Conservation (phyloP, 2,329 filamentous ascomycete genomes). For the Aspergillus nomiae region DNA sequence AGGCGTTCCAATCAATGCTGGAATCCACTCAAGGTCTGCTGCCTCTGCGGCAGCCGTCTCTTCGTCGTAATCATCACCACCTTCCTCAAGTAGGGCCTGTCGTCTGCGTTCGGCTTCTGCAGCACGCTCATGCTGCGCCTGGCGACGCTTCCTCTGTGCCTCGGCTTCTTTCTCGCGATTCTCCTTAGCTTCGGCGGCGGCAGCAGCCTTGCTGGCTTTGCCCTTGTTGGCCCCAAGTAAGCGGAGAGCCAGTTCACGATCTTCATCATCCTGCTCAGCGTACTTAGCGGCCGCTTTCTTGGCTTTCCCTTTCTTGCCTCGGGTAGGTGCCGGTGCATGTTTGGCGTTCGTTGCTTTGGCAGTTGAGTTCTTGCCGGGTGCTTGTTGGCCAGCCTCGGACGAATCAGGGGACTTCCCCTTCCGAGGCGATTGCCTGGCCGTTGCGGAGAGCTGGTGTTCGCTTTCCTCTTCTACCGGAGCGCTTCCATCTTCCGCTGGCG, state of each 20-base stretch:
- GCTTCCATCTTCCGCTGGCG: slow-evolving; percentile 3
- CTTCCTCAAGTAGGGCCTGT: slow-evolving; percentile 73
- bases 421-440: slow-evolving; percentile 46
- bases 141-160: slow-evolving; percentile 72
- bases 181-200: slow-evolving; percentile 60
- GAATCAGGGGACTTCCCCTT: slow-evolving; percentile 33
- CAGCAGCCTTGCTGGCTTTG: slow-evolving; percentile 65
- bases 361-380: slow-evolving; percentile 14
- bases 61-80: slow-evolving; percentile 61
- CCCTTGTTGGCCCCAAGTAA: slow-evolving; percentile 72
- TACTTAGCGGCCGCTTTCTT: slow-evolving; percentile 91
- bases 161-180: slow-evolving; percentile 71
- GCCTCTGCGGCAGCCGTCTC: slow-evolving; percentile 48
- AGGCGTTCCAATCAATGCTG: slow-evolving; percentile 71
- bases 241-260: slow-evolving; percentile 77
- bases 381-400: slow-evolving; percentile 9
- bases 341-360: slow-evolving; percentile 23
- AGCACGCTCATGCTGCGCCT: slow-evolving; percentile 76
- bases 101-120: slow-evolving; percentile 65
- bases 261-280: slow-evolving; percentile 91
- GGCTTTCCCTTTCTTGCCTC: slow-evolving; percentile 78
- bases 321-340: slow-evolving; percentile 39
- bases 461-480: slow-evolving; percentile 15
- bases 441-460: slow-evolving; percentile 36
- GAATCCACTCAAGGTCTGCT: slow-evolving; percentile 62